These are phyloP conservation scores for Arthrinium puccinioides DNA, from an alignment of 2,329 filamentous ascomycete genomes.

Conservation along the genomic window DNA sequence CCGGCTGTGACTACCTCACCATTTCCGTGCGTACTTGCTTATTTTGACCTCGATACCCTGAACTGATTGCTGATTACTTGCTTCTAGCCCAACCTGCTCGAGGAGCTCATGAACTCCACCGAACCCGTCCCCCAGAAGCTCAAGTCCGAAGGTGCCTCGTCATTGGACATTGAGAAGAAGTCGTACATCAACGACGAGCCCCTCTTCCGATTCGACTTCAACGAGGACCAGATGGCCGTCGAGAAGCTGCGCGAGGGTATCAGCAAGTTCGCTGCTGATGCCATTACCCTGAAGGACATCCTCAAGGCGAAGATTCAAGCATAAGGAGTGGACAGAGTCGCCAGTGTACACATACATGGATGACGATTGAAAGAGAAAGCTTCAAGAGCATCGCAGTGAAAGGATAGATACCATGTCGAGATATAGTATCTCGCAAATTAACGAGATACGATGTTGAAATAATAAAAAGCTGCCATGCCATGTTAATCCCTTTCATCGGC, in stretches of 20 bases:
- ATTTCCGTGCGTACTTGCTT: slow-evolving; percentile 72
- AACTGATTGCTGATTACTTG: slow-evolving; percentile 5
- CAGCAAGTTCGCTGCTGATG: slow-evolving; percentile 97
- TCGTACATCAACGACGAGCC: slow-evolving; percentile 85
- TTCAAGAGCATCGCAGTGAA: no score
- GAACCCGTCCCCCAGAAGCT: slow-evolving; percentile 89
- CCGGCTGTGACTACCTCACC: slow-evolving; percentile 97
- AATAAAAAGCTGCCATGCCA: no score
- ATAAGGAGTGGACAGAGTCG: no score
- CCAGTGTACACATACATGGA: no score
- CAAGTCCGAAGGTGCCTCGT: slow-evolving; percentile 56
- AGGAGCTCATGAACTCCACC: slow-evolving; percentile 83
- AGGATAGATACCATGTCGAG: no score
- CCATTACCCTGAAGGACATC: slow-evolving; percentile 86
- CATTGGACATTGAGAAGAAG: slow-evolving; percentile 78
- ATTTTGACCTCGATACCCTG: not conserved
- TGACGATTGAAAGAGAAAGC: no score
- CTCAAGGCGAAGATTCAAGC: slow-evolving; percentile 73
- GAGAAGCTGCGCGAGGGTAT: slow-evolving; percentile 99
- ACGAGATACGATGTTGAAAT: no score
- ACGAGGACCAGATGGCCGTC: slow-evolving; percentile 98
- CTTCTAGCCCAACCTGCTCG: slow-evolving; percentile 75
- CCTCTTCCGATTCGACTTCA: slow-evolving; percentile 96
- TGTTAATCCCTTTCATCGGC: no score
- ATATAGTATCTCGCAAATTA: no score